Evolutionary conservation across 2,329 filamentous ascomycete genomes (phyloP), one percentile per base, ranked within the genome.

Genomic region (Parasarocladium wereldwijsianum): DNA sequence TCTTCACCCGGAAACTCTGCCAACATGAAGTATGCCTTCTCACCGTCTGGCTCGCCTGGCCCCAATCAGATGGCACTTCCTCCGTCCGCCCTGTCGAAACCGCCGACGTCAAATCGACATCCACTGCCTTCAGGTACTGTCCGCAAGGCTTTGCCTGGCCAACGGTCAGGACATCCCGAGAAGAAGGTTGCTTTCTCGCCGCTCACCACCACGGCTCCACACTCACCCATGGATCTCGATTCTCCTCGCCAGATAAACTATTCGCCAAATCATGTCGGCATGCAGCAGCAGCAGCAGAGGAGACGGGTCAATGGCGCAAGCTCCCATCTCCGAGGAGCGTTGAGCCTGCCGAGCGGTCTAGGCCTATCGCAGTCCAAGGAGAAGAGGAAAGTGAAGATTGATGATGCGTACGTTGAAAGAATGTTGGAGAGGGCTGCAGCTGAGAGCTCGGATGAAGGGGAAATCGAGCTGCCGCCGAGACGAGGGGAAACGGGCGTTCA

Each of bases 1-100:
- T 84, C 80, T 43, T 82, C 76, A 37, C 79, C 79, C 0, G 76
- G 76, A 11, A 80, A 82, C 49, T 77, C 76, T 25, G 61, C 67
- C 24, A 73, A 70, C 36, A 51, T 76, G 41, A 70, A 70, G 37
- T 66, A 68, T 35, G 46, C 52, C 8, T 71, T 71, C 34, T 60
- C 66, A 1, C 52, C 58, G 0, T 45, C 53, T 1, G 47, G 47
- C 8, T 57, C 58, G 3, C 45, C 57, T 11, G 50, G 42, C 4
- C 45, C 3, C 41, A 42, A 13, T 11, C 34, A 6, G 30, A 34
- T 10, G 42, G 39, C 17, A 37, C 36, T 12, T 23, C 38, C 18
- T 36, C 34, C n/a, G n/a, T n/a, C n/a, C n/a, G n/a, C n/a, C n/a
- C n/a, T n/a, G n/a, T n/a, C n/a, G n/a, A n/a, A n/a, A n/a, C n/a